Base-by-base conservation (phyloP, 163 green algal genomes). In the Trebouxia gelatinosa region DNA sequence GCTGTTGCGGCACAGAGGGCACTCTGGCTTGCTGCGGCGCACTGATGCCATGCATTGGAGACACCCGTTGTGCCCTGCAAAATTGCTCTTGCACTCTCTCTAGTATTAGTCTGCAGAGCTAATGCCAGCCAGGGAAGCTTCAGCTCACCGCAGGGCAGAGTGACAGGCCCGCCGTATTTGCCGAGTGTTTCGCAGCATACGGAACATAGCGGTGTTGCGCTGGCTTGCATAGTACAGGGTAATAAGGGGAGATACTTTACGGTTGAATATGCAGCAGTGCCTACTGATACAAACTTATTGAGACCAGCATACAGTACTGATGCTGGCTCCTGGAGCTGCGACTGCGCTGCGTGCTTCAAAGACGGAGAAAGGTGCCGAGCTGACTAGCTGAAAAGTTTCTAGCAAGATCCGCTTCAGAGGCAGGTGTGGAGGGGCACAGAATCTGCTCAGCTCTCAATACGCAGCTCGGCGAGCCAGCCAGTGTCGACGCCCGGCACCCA, bases 1-100 rank as follows among this genome's bases (percentile, higher is more conserved):
- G 4, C 72, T 64, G 0, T 80, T 67, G 0, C 87, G 80, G 84
- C 90, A 95, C 2, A 94, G 83, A 5, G 90, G 90, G 75, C 90
- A 95, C 43, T 87, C 75, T 0, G 87, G 65, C 23, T 87, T 86
- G 21, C 70, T 72, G 31, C 75, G 77, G 61, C 91, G 88, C 38
- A 93, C 67, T n/a, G n/a, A 72, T 1, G 71, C 51, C 54, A 92
- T 85, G 81, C 90, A 95, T 16, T 90, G 82, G 32, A 90, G 32
- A 81, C 90, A 95, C 0, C 84, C 85, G 61, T 94, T 94, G 82
- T 95, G 90, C 0, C 90, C 89, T 93, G 84, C 61, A 46, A 72
- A 2, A 1, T 51, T 3, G n/a, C 0, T 38, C 37, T 31, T 59
- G 62, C 23, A 51, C 3, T n/a, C 17, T 37, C 34, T 57, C 34